Percentiles rank a stretch among this genome's conserved stretches.
Evolutionary conservation across 2,329 filamentous ascomycete species (phyloP).

Genomic region (Colletotrichum sp.): DNA sequence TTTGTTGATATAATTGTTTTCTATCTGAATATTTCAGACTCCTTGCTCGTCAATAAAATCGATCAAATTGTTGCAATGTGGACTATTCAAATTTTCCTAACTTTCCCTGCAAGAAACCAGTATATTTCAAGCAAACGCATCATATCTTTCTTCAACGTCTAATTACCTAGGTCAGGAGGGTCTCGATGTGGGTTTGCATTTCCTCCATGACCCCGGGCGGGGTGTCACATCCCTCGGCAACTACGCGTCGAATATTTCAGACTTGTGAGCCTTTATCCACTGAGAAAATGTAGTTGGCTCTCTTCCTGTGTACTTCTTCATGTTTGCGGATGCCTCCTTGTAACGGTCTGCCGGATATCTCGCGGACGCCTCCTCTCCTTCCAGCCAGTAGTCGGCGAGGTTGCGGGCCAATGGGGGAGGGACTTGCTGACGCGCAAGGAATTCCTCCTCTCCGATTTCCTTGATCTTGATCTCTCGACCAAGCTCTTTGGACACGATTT

Average conservation of each 20-base stretch:
- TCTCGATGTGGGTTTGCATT: background rate
- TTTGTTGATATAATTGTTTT: fast-evolving
- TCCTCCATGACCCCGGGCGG: background rate
- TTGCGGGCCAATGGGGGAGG: background rate
- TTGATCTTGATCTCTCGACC: slow-evolving; percentile 30
- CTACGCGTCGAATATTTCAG: background rate
- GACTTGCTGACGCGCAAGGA: background rate
- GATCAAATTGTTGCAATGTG: background rate
- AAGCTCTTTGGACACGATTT: slow-evolving; percentile 31
- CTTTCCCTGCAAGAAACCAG: background rate
- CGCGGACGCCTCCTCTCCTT: background rate
- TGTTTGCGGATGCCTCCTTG: background rate
- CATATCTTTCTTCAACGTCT: background rate
- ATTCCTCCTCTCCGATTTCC: background rate
- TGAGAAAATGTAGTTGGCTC: background rate
- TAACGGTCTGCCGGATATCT: background rate
- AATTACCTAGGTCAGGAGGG: background rate
- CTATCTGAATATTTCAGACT: background rate
- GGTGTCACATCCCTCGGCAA: fast-evolving
- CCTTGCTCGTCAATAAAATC: background rate
- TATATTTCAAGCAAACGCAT: background rate
- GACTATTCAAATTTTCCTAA: background rate
- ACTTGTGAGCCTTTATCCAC: background rate
- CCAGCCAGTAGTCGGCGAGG: background rate
- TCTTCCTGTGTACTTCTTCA: background rate